These are phyloP conservation scores for Ceratonia siliqua DNA, from an alignment of 306 rosid species.

Conservation along the genomic window DNA sequence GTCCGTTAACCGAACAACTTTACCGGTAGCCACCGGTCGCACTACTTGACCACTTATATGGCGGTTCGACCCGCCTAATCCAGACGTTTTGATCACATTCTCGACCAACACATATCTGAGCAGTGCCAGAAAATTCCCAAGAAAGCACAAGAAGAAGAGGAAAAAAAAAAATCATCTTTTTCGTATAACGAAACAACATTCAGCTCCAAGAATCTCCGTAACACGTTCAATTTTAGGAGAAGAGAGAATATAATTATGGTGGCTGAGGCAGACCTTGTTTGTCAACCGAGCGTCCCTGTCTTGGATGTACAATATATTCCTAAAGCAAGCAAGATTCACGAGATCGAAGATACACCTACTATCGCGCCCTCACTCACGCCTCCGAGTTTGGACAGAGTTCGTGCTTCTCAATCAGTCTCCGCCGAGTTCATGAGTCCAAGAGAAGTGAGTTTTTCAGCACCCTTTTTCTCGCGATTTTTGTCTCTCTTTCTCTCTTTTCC, in stretches of 20 bases:
- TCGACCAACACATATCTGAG: constrained; percentile 8
- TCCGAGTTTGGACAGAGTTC: constrained; percentile 48
- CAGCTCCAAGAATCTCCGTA: constrained; percentile 10
- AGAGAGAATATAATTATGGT: constrained; percentile 50
- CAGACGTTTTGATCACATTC: constrained; percentile 10
- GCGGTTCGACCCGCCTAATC: constrained; percentile 19
- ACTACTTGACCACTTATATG: constrained; percentile 31
- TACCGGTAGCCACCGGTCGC: constrained; percentile 64
- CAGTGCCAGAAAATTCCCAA: constrained; percentile 47
- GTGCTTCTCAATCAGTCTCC: constrained; percentile 52
- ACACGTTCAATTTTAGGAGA: background rate
- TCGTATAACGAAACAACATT: background rate
- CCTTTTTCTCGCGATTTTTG: background rate
- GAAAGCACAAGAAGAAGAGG: constrained; percentile 33
- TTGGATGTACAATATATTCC: constrained; percentile 57
- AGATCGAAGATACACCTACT: constrained; percentile 53
- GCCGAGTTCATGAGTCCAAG: constrained; percentile 54
- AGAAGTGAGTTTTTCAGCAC: constrained; percentile 48
- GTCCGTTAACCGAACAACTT: constrained; percentile 18
- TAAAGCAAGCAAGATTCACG: constrained; percentile 44
- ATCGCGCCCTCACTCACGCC: too few relatives aligned
- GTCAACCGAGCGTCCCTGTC: constrained; percentile 57
- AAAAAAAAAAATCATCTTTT: constrained; percentile 12
- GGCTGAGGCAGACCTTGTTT: constrained; percentile 68
- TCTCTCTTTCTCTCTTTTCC: background rate